Evolutionary conservation across 1,284 basidiomycete species (phyloP).

Genomic region (Cryptococcus hybrid): DNA sequence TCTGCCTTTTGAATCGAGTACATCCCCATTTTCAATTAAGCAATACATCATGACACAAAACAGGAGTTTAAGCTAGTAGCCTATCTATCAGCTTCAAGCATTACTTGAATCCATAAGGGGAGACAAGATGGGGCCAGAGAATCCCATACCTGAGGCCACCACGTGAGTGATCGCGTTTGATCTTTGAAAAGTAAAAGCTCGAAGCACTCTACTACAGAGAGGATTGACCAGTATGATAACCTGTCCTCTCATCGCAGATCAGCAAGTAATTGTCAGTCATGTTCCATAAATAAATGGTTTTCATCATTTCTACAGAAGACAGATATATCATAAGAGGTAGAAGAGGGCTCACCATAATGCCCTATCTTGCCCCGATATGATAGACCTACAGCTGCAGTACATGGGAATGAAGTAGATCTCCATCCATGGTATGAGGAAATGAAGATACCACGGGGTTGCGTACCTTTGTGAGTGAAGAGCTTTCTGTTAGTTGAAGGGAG

Average conservation of each 20-base stretch:
- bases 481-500: background rate
- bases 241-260: slow-evolving; percentile 5
- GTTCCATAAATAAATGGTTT: too few relatives aligned
- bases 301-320: too few relatives aligned
- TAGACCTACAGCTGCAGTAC: slow-evolving; percentile 17
- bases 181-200: slow-evolving; percentile 30
- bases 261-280: background rate
- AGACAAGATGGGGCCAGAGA: background rate
- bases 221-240: slow-evolving; percentile 27
- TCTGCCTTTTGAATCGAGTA: slow-evolving; percentile 9
- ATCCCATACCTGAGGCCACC: slow-evolving; percentile 31
- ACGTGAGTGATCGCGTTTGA: slow-evolving; percentile 16
- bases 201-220: slow-evolving; percentile 28
- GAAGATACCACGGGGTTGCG: slow-evolving; percentile 29
- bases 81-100: background rate
- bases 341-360: slow-evolving; percentile 19
- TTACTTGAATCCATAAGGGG: background rate
- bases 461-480: slow-evolving; percentile 12
- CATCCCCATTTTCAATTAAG: slow-evolving; percentile 9
- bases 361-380: slow-evolving; percentile 16
- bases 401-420: slow-evolving; percentile 26
- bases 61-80: slow-evolving; percentile 24
- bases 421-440: slow-evolving; percentile 24
- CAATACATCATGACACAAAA: slow-evolving; percentile 23
- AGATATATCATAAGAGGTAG: background rate